A percentile compares a stretch with the other conserved stretches of the same genome.
Conservation (phyloP, 306 rosid species). For the Oemleria cerasiformis region DNA sequence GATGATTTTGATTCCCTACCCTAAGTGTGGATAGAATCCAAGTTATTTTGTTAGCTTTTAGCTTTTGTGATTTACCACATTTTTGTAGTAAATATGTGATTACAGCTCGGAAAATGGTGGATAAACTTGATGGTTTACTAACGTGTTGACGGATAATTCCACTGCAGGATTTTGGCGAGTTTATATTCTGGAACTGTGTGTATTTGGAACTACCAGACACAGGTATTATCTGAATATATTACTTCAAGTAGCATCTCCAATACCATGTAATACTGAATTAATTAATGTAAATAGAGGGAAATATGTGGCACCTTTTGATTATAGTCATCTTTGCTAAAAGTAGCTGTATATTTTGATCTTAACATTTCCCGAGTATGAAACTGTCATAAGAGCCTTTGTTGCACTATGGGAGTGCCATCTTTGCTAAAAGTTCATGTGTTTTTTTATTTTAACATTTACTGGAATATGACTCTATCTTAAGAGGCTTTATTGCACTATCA, state of each 20-base stretch:
- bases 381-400: no score
- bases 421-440: neutral
- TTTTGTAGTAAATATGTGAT: no score
- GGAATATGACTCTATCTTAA: neutral
- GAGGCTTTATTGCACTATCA: neutral
- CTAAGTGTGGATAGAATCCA: neutral
- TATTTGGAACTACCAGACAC: slow-evolving; percentile 98
- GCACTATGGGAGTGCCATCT: no score
- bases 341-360: no score
- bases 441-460: neutral
- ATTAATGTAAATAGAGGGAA: neutral
- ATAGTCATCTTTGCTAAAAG: neutral
- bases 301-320: no score
- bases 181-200: slow-evolving; percentile 96
- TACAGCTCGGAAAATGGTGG: no score
- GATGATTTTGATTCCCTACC: neutral
- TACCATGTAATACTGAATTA: neutral
- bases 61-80: neutral
- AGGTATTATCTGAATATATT: slow-evolving; percentile 42
- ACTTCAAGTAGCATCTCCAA: neutral
- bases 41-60: neutral
- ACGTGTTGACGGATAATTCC: slow-evolving; percentile 25
- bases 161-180: slow-evolving; percentile 92
- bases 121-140: neutral
- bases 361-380: no score